Evolutionary conservation across 2,329 filamentous ascomycete genomes (phyloP).

Genomic region (Cordyceps cateniannulata): DNA sequence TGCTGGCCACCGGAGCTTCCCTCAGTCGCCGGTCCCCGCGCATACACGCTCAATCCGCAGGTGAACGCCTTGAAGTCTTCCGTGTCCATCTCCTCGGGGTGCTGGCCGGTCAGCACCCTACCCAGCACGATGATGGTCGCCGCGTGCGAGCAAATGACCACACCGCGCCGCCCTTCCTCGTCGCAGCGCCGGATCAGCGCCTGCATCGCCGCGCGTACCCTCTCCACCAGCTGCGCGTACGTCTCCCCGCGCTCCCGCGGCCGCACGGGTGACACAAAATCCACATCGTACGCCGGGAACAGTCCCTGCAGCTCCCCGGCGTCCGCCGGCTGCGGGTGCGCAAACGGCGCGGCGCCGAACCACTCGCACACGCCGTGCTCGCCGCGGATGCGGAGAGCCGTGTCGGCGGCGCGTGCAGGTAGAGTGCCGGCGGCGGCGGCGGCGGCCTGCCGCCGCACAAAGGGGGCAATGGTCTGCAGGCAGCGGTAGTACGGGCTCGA

Average conservation of each 20-base stretch:
- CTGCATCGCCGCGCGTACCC: constrained; percentile 63
- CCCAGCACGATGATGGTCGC: constrained; percentile 84
- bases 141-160: constrained; percentile 84
- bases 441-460: constrained; percentile 40
- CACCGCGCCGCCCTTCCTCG: constrained; percentile 56
- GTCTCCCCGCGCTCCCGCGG: constrained; percentile 71
- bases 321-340: constrained; percentile 72
- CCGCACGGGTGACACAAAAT: constrained; percentile 56
- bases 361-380: constrained; percentile 70
- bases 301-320: constrained; percentile 54
- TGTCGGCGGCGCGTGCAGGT: constrained; percentile 14
- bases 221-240: constrained; percentile 71
- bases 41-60: constrained; percentile 67
- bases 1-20: not conserved
- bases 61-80: constrained; percentile 86
- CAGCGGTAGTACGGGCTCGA: constrained; percentile 83
- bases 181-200: constrained; percentile 70
- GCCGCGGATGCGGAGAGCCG: constrained; percentile 39
- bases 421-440: not conserved
- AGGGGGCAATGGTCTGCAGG: constrained; percentile 73
- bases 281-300: constrained; percentile 57
- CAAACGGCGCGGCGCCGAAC: constrained; percentile 81
- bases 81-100: constrained; percentile 63
- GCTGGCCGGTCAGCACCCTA: constrained; percentile 68
- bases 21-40: constrained; percentile 1